These are phyloP conservation scores for Ophiostoma perfectum DNA, from an alignment of 2,329 filamentous ascomycete genomes.

Conservation along the genomic window DNA sequence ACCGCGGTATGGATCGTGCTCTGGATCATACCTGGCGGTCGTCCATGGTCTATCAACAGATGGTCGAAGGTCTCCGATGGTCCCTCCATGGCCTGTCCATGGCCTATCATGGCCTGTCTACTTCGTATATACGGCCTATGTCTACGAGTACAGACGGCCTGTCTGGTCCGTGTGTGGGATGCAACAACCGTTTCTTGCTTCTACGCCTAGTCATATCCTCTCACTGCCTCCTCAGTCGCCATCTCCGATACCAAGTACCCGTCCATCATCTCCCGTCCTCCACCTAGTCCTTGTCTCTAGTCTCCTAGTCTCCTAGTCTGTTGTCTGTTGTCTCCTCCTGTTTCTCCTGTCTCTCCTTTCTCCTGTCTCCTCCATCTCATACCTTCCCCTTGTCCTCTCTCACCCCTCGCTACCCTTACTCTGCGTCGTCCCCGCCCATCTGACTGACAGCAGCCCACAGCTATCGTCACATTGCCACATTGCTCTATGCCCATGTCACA, in stretches of 20 bases:
- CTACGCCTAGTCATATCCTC: background rate
- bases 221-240: background rate
- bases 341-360: background rate
- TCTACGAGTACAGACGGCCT: too few species aligned
- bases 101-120: too few species aligned
- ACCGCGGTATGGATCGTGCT: too few species aligned
- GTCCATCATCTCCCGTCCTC: background rate
- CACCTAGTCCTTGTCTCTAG: background rate
- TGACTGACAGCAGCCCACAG: background rate
- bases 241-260: constrained; percentile 4
- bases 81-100: too few species aligned
- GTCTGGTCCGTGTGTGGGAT: background rate
- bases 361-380: too few species aligned
- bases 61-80: too few species aligned
- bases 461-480: constrained; percentile 15
- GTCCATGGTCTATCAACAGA: too few species aligned
- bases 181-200: background rate
- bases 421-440: background rate
- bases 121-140: too few species aligned
- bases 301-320: background rate
- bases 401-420: too few species aligned
- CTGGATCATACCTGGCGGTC: too few species aligned
- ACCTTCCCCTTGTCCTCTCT: too few species aligned
- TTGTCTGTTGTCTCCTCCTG: background rate
- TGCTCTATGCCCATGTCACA: constrained; percentile 10